Percentiles rank a stretch among this genome's conserved stretches.
Conservation (phyloP, 2,329 filamentous ascomycete genomes). For the Erysiphe neolycopersici region DNA sequence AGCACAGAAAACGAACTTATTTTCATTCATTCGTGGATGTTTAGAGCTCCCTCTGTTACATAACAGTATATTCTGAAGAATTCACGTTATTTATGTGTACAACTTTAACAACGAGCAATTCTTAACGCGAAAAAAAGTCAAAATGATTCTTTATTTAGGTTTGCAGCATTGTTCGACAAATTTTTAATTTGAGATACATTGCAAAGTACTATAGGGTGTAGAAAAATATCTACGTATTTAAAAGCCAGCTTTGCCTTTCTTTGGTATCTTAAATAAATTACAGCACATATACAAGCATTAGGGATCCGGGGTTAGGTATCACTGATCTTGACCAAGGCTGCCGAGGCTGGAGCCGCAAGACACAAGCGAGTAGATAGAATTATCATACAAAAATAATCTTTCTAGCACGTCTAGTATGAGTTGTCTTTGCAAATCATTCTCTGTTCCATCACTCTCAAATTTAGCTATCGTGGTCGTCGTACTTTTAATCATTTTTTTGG, state of each 20-base stretch:
- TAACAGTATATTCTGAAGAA: not conserved
- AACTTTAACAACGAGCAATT: not conserved
- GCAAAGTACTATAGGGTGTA: too few relatives aligned
- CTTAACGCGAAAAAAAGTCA: not conserved
- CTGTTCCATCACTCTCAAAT: conserved; percentile 7
- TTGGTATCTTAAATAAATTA: too few relatives aligned
- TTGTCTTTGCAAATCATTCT: not conserved
- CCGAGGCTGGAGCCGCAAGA: too few relatives aligned
- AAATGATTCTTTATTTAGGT: not conserved
- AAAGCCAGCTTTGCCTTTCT: too few relatives aligned
- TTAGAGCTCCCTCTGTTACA: not conserved
- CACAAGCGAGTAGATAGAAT: too few relatives aligned
- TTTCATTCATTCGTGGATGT: not conserved
- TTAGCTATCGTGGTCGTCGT: conserved; percentile 45
- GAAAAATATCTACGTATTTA: too few relatives aligned
- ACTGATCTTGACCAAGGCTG: too few relatives aligned
- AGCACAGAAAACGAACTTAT: not conserved
- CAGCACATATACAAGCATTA: too few relatives aligned
- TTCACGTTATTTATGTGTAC: not conserved
- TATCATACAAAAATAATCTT: too few relatives aligned
- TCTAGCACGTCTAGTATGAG: not conserved
- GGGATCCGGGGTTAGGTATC: too few relatives aligned
- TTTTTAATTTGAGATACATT: too few relatives aligned
- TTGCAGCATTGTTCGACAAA: too few relatives aligned
- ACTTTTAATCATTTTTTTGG: conserved; percentile 38